Conservation (phyloP, 2,329 filamentous ascomycete genomes). For the Aspergillus costaricaensis region DNA sequence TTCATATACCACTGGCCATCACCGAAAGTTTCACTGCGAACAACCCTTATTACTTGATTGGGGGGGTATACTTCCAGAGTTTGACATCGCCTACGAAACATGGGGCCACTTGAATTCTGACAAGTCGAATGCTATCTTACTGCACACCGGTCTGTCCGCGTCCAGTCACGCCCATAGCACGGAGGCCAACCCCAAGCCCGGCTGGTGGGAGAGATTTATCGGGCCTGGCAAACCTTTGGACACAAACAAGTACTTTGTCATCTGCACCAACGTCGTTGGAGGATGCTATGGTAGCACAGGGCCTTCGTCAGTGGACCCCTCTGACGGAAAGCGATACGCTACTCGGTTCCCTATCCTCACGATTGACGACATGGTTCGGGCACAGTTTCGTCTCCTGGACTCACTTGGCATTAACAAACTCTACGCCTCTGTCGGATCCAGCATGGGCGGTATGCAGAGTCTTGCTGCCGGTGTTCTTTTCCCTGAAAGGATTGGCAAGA, state of each 20-base stretch:
- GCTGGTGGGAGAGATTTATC: slow-evolving; percentile 99
- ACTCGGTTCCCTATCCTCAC: slow-evolving; percentile 95
- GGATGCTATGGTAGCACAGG: slow-evolving; percentile 96
- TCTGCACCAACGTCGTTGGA: slow-evolving; percentile 95
- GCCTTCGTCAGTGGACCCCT: slow-evolving; percentile 82
- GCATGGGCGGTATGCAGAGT: slow-evolving; percentile 98
- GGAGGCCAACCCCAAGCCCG: slow-evolving; percentile 78
- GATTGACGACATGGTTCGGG: slow-evolving; percentile 95
- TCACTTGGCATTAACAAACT: slow-evolving; percentile 72
- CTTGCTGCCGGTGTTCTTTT: slow-evolving; percentile 83
- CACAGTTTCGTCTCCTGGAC: slow-evolving; percentile 88
- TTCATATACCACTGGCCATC: slow-evolving; percentile 88
- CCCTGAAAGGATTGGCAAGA: slow-evolving; percentile 74
- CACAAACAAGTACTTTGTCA: slow-evolving; percentile 86
- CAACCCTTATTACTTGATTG: slow-evolving; percentile 84
- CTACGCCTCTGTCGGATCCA: slow-evolving; percentile 90
- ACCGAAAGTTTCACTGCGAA: slow-evolving; percentile 71
- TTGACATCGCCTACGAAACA: slow-evolving; percentile 88
- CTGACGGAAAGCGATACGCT: slow-evolving; percentile 83
- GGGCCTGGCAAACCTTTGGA: slow-evolving; percentile 82
- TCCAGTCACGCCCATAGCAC: slow-evolving; percentile 96
- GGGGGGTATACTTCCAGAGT: slow-evolving; percentile 87
- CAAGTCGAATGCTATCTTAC: slow-evolving; percentile 82
- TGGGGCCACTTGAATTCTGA: slow-evolving; percentile 67
- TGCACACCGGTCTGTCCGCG: slow-evolving; percentile 94